These are phyloP conservation scores for Allium cepa DNA, from an alignment of 106 monocot species.

Conservation along the genomic window DNA sequence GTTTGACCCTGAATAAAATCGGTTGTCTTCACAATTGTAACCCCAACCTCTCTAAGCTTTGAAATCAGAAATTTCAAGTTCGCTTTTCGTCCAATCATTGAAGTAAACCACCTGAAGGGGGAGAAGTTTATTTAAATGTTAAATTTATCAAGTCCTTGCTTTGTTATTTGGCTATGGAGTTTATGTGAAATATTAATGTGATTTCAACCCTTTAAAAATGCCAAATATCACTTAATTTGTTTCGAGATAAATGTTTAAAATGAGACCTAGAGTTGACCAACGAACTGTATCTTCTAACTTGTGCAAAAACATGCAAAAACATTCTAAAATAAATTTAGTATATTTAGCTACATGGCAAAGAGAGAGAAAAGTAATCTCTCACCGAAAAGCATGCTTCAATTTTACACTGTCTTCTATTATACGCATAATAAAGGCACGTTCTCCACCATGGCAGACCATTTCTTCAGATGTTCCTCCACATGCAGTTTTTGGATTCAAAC, in stretches of 20 bases:
- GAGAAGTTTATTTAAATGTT: too few relatives aligned
- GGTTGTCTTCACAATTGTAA: slow-evolving; percentile 82
- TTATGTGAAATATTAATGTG: too few relatives aligned
- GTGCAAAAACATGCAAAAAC: background rate
- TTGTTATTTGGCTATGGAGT: too few relatives aligned
- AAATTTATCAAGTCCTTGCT: too few relatives aligned
- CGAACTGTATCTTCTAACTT: background rate
- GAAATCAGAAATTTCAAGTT: slow-evolving; percentile 69
- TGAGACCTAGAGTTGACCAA: too few relatives aligned
- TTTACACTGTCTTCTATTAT: slow-evolving; percentile 86
- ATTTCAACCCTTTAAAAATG: too few relatives aligned
- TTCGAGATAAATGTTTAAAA: too few relatives aligned
- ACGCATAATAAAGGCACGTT: slow-evolving; percentile 59
- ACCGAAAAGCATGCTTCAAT: slow-evolving; percentile 71
- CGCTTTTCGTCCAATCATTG: slow-evolving; percentile 89
- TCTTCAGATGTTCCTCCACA: slow-evolving; percentile 78
- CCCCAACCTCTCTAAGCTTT: slow-evolving; percentile 71
- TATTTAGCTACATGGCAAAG: background rate
- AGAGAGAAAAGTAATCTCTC: background rate
- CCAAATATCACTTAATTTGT: too few relatives aligned
- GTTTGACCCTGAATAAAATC: slow-evolving; percentile 97
- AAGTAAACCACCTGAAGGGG: slow-evolving; percentile 87
- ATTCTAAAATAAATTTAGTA: background rate
- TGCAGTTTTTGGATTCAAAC: slow-evolving; percentile 83
- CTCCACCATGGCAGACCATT: slow-evolving; percentile 95